Percentiles rank a stretch among this genome's conserved stretches.
Conservation (phyloP, 345 rosid genomes). For the Hypericum perforatum region DNA sequence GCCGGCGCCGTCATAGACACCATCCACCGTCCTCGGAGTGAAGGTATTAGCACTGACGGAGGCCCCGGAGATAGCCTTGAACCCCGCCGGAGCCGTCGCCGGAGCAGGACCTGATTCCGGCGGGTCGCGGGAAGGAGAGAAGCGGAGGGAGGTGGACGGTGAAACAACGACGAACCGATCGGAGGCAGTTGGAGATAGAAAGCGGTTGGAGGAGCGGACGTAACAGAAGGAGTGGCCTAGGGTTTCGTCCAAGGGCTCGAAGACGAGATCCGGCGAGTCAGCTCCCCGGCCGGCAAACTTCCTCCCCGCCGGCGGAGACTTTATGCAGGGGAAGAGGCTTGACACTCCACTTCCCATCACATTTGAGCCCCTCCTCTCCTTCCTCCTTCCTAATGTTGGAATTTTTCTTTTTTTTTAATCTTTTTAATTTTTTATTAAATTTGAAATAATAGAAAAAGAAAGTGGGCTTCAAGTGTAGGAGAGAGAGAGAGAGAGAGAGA, state of each 20-base stretch:
- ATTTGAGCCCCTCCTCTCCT: constrained; percentile 40
- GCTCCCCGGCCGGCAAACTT: constrained; percentile 15
- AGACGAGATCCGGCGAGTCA: constrained; percentile 27
- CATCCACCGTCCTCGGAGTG: constrained; percentile 62
- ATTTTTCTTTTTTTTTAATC: constrained; percentile 1
- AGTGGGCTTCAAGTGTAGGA: too few species aligned
- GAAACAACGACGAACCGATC: constrained; percentile 84
- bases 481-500: too few species aligned
- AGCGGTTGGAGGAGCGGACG: constrained; percentile 85
- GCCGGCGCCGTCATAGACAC: constrained; percentile 25
- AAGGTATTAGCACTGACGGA: constrained; percentile 75
- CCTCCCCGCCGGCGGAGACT: constrained; percentile 35
- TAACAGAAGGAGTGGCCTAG: constrained; percentile 94
- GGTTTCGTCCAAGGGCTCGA: constrained; percentile 84
- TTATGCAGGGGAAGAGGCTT: constrained; percentile 61
- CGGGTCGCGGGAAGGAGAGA: constrained; percentile 58
- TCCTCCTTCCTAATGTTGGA: constrained; percentile 21
- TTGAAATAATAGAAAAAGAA: background rate
- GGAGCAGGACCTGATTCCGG: constrained; percentile 17
- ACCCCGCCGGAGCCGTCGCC: constrained; percentile 35
- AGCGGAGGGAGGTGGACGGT: constrained; percentile 78
- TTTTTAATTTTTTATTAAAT: background rate
- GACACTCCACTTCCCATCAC: constrained; percentile 99
- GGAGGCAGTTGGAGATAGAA: constrained; percentile 70
- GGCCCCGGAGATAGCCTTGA: constrained; percentile 87